phyloP scores from a whole-genome alignment of 2,329 filamentous ascomycete species.

The Trichophyton schoenleinii region DNA sequence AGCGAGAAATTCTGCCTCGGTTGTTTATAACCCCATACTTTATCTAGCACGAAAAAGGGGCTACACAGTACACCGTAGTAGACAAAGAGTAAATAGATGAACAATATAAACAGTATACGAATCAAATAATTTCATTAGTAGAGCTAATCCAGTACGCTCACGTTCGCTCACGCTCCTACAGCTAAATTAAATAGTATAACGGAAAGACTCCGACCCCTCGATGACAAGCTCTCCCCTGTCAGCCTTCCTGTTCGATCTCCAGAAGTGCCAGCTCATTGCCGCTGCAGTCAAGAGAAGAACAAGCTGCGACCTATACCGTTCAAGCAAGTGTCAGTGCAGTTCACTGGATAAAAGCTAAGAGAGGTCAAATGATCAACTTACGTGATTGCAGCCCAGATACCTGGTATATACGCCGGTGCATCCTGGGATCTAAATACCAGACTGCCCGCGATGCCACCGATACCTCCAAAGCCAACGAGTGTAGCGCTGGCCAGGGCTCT shows the following conservation, averaged over 20 bases:
- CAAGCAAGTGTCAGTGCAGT: not conserved
- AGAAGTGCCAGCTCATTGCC: slow-evolving; percentile 22
- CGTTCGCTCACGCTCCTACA: not conserved
- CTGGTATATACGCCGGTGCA: slow-evolving; percentile 25
- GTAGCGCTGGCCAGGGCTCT: slow-evolving; percentile 65
- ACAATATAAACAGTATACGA: too few relatives aligned
- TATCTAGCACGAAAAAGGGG: not conserved
- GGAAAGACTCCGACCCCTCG: slow-evolving; percentile 26
- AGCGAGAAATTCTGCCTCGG: not conserved
- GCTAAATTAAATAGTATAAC: slow-evolving; percentile 22
- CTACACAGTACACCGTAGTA: too few relatives aligned
- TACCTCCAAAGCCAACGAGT: slow-evolving; percentile 61
- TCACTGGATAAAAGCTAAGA: not conserved
- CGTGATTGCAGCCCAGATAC: slow-evolving; percentile 23
- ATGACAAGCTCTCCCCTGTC: slow-evolving; percentile 24
- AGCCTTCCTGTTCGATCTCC: slow-evolving; percentile 24
- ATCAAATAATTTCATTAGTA: too few relatives aligned
- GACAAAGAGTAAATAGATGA: too few relatives aligned
- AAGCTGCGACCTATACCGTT: slow-evolving; percentile 21
- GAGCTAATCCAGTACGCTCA: too few relatives aligned
- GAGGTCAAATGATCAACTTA: slow-evolving; percentile 6
- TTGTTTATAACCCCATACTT: not conserved
- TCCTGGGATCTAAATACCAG: slow-evolving; percentile 52
- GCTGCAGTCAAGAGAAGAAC: slow-evolving; percentile 22
- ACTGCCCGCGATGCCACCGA: slow-evolving; percentile 65